These are phyloP conservation scores for Epichloe elymi DNA, from an alignment of 2,329 filamentous ascomycete genomes.

Conservation along the genomic window DNA sequence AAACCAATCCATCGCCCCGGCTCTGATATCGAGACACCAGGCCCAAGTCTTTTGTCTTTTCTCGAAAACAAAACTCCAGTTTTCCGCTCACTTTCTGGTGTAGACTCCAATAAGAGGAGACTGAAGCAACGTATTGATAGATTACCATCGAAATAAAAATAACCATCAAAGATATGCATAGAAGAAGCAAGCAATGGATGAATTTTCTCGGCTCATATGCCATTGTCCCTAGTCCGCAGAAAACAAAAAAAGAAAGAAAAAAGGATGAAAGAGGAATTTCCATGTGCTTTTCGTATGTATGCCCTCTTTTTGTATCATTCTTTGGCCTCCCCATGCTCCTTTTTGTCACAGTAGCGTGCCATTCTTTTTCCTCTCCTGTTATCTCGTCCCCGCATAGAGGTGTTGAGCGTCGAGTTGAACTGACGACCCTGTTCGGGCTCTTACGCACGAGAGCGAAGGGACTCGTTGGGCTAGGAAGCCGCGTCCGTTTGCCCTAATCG, in stretches of 20 bases:
- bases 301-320: not conserved
- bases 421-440: not conserved
- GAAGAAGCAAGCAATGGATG: not conserved
- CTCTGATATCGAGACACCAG: not conserved
- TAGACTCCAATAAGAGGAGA: not conserved
- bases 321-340: not conserved
- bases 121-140: not conserved
- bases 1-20: not conserved
- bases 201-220: not conserved
- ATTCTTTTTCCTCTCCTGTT: not conserved
- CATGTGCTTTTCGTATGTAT: conserved; percentile 1
- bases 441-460: not conserved
- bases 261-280: not conserved
- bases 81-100: not conserved
- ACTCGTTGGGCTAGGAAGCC: not conserved
- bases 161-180: conserved; percentile 1
- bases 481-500: not conserved
- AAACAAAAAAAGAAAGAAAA: not conserved
- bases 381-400: not conserved
- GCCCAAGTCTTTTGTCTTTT: not conserved
- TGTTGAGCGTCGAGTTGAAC: not conserved
- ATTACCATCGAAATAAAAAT: not conserved
- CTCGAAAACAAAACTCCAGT: not conserved
- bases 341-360: not conserved
- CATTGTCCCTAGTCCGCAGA: not conserved